Base-by-base conservation (phyloP, 495 filamentous ascomycete genomes). In the Antarctomyces pellizariae region DNA sequence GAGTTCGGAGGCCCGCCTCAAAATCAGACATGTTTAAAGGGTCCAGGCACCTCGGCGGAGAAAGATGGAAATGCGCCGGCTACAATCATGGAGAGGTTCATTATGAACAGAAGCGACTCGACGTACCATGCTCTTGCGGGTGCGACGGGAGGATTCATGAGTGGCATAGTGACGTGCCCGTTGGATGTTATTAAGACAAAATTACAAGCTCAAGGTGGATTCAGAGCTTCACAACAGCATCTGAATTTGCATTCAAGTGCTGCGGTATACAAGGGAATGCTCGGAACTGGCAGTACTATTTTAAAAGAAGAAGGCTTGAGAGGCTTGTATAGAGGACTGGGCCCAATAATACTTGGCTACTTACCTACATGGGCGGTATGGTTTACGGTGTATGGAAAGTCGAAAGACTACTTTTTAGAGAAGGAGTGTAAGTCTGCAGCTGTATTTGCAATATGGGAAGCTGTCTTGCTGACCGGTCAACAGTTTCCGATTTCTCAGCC, bases 161-260 rank as follows among this genome's bases (percentile, higher is more conserved):
- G 82, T 3, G 86, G 86, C 5, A 64, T 95, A 21, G 79, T 93
- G 36, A 95, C 86, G 22, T 99, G 86, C 44, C 86, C 86, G 11
- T 65, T 99, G 29, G 86, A 99, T 58, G 86, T 99, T 27, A 95
- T 99, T 43, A 99, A 99, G 54, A 99, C 86, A 24, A 93, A 92
- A 46, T 50, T 99, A 27, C 86, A 99, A 47, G 89, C 84, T 17
- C 89, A 95, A 45, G 83, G 83, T 31, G 76, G 75, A 3, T 71
- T 83, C 60, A 47, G 44, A 40, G 18, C 45, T 18, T 48, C 48
- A 18, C 42, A 50, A 18, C 14, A 8, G 15, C 5, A 10, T 13
- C 5, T 16, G 24, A 14, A 7, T 24, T 24, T 19, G 24, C 20
- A 17, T 18, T 32, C 46, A 49, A 54, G 45, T 50, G 37, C 31